Evolutionary conservation across 2,329 filamentous ascomycete genomes (phyloP).

Genomic region (Pseudopyricularia cyperi): DNA sequence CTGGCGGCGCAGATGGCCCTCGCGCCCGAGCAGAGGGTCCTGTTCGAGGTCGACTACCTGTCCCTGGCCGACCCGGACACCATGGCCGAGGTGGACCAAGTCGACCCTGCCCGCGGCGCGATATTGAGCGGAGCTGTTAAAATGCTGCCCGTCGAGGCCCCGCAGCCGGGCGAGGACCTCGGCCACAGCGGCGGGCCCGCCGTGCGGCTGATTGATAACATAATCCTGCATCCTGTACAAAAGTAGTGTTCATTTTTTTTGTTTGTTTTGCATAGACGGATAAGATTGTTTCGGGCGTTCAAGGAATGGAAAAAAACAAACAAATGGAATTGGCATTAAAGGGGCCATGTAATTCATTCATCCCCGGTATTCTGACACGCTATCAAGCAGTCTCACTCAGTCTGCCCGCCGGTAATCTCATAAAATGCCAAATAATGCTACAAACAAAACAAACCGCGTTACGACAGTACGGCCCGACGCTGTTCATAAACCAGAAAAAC

Average conservation of each 20-base stretch:
- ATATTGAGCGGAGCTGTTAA: constrained; percentile 84
- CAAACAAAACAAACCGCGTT: not conserved
- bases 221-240: constrained; percentile 46
- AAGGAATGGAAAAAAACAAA: not conserved
- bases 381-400: not conserved
- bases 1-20: constrained; percentile 50
- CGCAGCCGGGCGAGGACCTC: constrained; percentile 58
- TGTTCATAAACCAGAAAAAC: not conserved
- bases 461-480: not conserved
- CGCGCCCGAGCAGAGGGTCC: constrained; percentile 45
- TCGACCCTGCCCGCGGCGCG: constrained; percentile 60
- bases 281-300: not conserved
- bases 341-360: not conserved
- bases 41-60: constrained; percentile 82
- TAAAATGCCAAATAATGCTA: not conserved
- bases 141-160: constrained; percentile 69
- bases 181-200: constrained; percentile 59
- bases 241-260: not conserved
- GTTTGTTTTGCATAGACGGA: not conserved
- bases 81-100: constrained; percentile 60
- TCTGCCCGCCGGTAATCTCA: not conserved
- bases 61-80: constrained; percentile 77
- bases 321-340: too few relatives aligned
- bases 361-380: not conserved
- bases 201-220: constrained; percentile 89